Base-by-base conservation (phyloP, 2,329 filamentous ascomycete species). In the Paraconiothyrium brasiliense region DNA sequence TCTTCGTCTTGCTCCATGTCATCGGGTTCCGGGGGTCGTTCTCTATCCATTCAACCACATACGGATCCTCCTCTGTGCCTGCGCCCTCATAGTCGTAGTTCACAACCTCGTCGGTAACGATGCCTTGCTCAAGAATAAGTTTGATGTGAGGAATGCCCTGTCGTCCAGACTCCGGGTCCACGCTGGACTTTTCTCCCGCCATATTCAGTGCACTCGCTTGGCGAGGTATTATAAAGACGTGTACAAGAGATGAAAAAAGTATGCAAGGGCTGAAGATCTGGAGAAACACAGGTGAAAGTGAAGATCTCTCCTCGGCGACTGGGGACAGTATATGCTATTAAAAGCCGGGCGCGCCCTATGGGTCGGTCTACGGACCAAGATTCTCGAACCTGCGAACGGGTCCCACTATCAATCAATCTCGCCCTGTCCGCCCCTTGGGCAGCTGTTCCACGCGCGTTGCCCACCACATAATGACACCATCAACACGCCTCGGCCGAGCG, bases 11-110 rank as follows among this genome's bases (percentile, higher is more conserved):
- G 8, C 70, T 13, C 64, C 78, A 82, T 13, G 64, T 70, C 76
- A 82, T 77, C 0, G 81, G 81, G 57, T 84, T 83, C 60, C 81
- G 74, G 2, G 81, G 78, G 60, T 84, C 82, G 50, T 81, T 77
- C 22, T 80, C 76, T 59, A 83, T 78, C 80, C 80, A 84, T 51
- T 81, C 79, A 54, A 84, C 79, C 10, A 82, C 71, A 61, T 77
- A 82, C 1, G 81, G 81, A 60, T 83, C 80, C 13, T 81, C 79
- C 14, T 77, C 74, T 35, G 81, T 83, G 54, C 81, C 81, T 4
- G 72, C 71, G 27, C 81, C 81, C 10, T 77, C 73, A 60, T 82
- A 83, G 0, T 78, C 69, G 65, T 78, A 79, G 57, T 80, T 77
- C 32, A 67, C 64, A 10, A 80, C 75, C 44, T 77, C 76, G 9